Conservation (phyloP, 2,329 filamentous ascomycete genomes). For the Stemphylium vesicarium region DNA sequence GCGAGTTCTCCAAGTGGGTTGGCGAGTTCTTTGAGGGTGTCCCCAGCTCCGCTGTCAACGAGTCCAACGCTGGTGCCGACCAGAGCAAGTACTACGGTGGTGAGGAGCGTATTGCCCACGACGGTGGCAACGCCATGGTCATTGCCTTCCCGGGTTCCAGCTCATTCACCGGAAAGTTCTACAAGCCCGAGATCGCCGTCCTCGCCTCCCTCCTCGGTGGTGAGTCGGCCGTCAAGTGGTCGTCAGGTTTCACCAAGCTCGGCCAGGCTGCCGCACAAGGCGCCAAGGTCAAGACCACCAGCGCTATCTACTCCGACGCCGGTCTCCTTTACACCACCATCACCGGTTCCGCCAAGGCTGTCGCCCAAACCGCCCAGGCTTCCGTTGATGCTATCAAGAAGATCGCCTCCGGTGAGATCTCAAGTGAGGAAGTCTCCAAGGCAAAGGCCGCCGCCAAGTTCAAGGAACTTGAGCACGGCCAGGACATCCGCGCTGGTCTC, state of each 20-base stretch:
- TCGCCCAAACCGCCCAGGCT: slow-evolving; percentile 76
- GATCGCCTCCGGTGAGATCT: slow-evolving; percentile 75
- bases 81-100: slow-evolving; percentile 91
- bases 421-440: slow-evolving; percentile 87
- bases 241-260: slow-evolving; percentile 87
- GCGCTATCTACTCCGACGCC: slow-evolving; percentile 89
- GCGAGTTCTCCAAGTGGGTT: slow-evolving; percentile 85
- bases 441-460: slow-evolving; percentile 94
- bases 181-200: slow-evolving; percentile 89
- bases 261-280: slow-evolving; percentile 74
- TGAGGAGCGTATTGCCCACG: slow-evolving; percentile 85
- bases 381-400: slow-evolving; percentile 83
- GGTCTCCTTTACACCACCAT: slow-evolving; percentile 87
- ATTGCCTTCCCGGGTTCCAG: slow-evolving; percentile 93
- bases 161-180: slow-evolving; percentile 71
- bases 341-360: slow-evolving; percentile 72
- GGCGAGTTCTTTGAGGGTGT: slow-evolving; percentile 86
- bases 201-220: slow-evolving; percentile 89
- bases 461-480: slow-evolving; percentile 80
- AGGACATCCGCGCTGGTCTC: slow-evolving; percentile 78
- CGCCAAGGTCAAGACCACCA: slow-evolving; percentile 74
- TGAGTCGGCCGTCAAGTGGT: slow-evolving; percentile 93
- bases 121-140: slow-evolving; percentile 79
- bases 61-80: slow-evolving; percentile 61
- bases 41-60: slow-evolving; percentile 56